These are phyloP conservation scores for Leccinum insolens DNA, from an alignment of 1,284 basidiomycete genomes.

Conservation along the genomic window DNA sequence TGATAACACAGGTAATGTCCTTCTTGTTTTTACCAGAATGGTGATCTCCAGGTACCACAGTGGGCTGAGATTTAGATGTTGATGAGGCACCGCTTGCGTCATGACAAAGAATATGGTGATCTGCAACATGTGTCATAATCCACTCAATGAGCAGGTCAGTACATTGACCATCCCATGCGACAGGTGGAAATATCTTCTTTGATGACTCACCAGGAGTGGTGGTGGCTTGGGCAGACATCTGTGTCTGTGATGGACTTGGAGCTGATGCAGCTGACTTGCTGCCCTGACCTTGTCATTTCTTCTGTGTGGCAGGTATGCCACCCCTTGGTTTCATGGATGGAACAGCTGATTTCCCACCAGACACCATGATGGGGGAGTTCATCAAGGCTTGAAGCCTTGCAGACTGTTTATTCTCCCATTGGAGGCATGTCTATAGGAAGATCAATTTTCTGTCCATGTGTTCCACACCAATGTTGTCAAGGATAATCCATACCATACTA, in stretches of 20 bases:
- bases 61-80: neutral
- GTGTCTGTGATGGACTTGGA: neutral
- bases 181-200: neutral
- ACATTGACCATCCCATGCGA: neutral
- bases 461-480: too few species aligned
- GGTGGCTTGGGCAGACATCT: neutral
- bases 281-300: neutral
- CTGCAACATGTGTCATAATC: neutral
- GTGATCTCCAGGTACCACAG: neutral
- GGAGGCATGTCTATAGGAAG: too few species aligned
- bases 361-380: neutral
- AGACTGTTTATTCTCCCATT: too few species aligned
- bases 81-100: neutral
- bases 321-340: neutral
- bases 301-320: neutral
- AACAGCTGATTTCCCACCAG: neutral
- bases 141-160: neutral
- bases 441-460: too few species aligned
- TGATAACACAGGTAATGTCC: neutral
- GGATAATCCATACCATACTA: too few species aligned
- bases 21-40: neutral
- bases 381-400: neutral
- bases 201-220: neutral
- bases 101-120: neutral
- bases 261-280: neutral